Evolutionary conservation across 2,329 filamentous ascomycete genomes (phyloP), one percentile per base, ranked within the genome.

Genomic region (Tolypocladium ophioglossoides): DNA sequence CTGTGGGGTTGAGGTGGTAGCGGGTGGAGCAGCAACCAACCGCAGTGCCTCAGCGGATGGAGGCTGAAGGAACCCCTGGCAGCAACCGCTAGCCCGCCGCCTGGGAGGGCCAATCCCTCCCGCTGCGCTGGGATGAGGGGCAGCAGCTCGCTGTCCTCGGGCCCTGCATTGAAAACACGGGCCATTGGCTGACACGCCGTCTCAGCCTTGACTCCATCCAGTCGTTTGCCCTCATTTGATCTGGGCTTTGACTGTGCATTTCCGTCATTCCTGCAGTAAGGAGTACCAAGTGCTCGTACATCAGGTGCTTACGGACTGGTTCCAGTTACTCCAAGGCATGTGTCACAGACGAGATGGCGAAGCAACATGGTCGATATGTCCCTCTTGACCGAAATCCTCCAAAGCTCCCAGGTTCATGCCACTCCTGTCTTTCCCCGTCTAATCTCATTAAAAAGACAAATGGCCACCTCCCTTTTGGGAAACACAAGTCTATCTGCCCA

Each of bases 1-100:
- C 47, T 30, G 51, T 41, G 48, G 51, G 32, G 39, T 53, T 47
- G 47, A 20, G 48, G 52, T 51, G 50, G 50, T 37, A n/a, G n/a
- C 14, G 35, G 50, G 48, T 50, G 41, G 41, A 46, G 24, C 41
- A 47, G 44, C 27, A 47, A 10, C 44, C 44, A 47, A 47, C 27
- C 37, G 27, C 44, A 16, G 16, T 16, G 44, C 18, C 44, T 22
- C 41, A 11, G 40, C 16, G 44, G 22, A 41, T 12, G 40, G 40
- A 47, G 44, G 44, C 44, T 47, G 24, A 47, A 47, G 14, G 14
- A 24, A 20, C 44, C 44, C 44, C 44, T 47, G 44, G 18, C 27
- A 12, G 44, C 44, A 9, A 32, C 12, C 18, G 27, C 44, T 32
- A 32, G 44, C 27, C 27, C 16, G 27, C 44, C 18, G n/a, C n/a